phyloP scores from a whole-genome alignment of 108 stramenopile species.

The Nannochloropsis gaditana region DNA sequence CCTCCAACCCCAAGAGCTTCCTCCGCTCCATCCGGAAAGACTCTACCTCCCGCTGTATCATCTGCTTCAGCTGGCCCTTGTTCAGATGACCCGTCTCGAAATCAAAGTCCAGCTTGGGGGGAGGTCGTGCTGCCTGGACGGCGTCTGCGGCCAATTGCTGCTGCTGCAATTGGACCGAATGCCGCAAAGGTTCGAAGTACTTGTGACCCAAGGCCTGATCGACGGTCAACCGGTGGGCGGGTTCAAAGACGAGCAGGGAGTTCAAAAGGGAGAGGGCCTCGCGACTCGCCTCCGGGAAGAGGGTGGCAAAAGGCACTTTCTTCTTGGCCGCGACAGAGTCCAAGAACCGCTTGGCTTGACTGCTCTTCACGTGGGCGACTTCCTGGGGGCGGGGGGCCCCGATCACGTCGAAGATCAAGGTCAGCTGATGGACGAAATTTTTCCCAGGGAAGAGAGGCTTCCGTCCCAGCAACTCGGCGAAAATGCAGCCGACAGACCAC shows the following conservation, averaged over 20 bases:
- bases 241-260: constrained; percentile 53
- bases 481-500: constrained; percentile 86
- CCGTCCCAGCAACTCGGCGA: constrained; percentile 85
- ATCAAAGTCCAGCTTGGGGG: background rate
- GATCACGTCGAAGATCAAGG: constrained; percentile 79
- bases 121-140: background rate
- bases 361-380: constrained; percentile 51
- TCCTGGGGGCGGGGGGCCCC: constrained; percentile 66
- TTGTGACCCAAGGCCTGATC: constrained; percentile 52
- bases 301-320: constrained; percentile 31
- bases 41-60: background rate
- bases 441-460: constrained; percentile 82
- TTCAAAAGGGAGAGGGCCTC: constrained; percentile 50
- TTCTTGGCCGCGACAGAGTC: constrained; percentile 36
- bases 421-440: constrained; percentile 88
- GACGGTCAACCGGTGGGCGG: constrained; percentile 48
- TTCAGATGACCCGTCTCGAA: background rate
- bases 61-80: background rate
- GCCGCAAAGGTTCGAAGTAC: constrained; percentile 53
- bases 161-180: constrained; percentile 16
- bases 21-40: background rate
- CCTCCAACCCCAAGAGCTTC: background rate
- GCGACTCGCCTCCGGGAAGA: constrained; percentile 47
- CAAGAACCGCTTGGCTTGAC: constrained; percentile 57
- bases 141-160: constrained; percentile 10